phyloP scores from a whole-genome alignment of 768 basidiomycete genomes.

The Clavulina sp. region DNA sequence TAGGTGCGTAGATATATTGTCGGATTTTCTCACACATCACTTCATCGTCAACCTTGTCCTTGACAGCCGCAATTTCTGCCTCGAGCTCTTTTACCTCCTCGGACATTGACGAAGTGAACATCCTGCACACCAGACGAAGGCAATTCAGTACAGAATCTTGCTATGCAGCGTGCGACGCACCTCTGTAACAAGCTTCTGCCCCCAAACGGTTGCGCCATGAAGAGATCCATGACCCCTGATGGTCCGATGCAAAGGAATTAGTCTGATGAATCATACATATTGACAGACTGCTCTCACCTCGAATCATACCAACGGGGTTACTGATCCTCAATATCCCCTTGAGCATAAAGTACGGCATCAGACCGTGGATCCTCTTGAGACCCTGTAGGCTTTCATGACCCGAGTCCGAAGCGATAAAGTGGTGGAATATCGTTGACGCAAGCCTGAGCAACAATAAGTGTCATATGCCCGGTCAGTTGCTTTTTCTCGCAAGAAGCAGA shows the following conservation, averaged over 20 bases:
- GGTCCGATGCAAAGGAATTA: background rate
- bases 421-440: constrained; percentile 92
- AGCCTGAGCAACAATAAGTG: constrained; percentile 31
- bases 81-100: constrained; percentile 78
- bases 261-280: constrained; percentile 2
- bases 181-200: constrained; percentile 81
- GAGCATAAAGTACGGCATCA: constrained; percentile 97
- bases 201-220: constrained; percentile 94
- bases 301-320: constrained; percentile 93
- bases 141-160: background rate
- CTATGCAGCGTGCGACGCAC: constrained; percentile 23
- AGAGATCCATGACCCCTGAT: constrained; percentile 64
- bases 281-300: constrained; percentile 31
- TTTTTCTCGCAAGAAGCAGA: constrained; percentile 3
- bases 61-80: constrained; percentile 75
- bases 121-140: constrained; percentile 28
- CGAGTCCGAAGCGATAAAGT: constrained; percentile 82
- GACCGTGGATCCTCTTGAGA: constrained; percentile 81
- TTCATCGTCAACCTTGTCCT: constrained; percentile 77
- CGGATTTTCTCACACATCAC: constrained; percentile 76
- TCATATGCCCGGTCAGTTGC: background rate
- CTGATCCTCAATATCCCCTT: constrained; percentile 82
- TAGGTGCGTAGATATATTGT: constrained; percentile 69
- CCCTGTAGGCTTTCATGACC: constrained; percentile 77
- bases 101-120: constrained; percentile 84